phyloP scores from a whole-genome alignment of 2,329 filamentous ascomycete species.

The Xylaria polymorpha region DNA sequence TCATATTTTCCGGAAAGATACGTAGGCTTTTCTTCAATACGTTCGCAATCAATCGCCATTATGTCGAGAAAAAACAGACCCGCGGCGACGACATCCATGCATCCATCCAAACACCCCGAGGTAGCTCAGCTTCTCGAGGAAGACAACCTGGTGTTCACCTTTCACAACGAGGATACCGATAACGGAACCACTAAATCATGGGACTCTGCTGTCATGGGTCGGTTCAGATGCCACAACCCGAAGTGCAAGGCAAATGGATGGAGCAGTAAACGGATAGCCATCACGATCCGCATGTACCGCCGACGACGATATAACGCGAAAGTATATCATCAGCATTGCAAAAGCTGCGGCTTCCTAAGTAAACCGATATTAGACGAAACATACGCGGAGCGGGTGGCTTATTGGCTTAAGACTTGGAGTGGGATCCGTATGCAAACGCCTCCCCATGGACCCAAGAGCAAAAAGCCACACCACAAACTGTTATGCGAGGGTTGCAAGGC shows the following conservation, averaged over 20 bases:
- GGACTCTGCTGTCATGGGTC: conserved; percentile 38
- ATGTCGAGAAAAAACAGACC: conserved; percentile 15
- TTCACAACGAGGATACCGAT: conserved; percentile 21
- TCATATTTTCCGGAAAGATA: not conserved
- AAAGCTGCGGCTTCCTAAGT: conserved; percentile 38
- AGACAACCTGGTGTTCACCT: conserved; percentile 23
- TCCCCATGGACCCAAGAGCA: conserved; percentile 1
- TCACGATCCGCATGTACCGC: conserved; percentile 35
- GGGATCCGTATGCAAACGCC: conserved; percentile 34
- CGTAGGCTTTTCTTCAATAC: not conserved
- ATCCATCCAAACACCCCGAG: conserved; percentile 19
- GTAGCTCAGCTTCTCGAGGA: conserved; percentile 24
- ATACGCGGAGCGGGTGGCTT: conserved; percentile 45
- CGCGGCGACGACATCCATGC: conserved; percentile 25
- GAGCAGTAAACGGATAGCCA: conserved; percentile 32
- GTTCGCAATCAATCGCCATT: not conserved
- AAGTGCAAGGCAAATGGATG: conserved; percentile 26
- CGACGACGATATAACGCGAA: conserved; percentile 42
- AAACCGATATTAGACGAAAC: conserved; percentile 39
- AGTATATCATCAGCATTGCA: conserved; percentile 46
- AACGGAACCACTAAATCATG: not conserved
- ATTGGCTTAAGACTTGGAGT: conserved; percentile 46
- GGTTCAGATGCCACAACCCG: conserved; percentile 31
- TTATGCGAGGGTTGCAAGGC: conserved; percentile 42
- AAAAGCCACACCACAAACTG: conserved; percentile 29